Percentiles rank a stretch among this genome's conserved stretches.
These are phyloP conservation scores for Pisolithus thermaeus DNA, from an alignment of 1,284 basidiomycete genomes.

Conservation along the genomic window DNA sequence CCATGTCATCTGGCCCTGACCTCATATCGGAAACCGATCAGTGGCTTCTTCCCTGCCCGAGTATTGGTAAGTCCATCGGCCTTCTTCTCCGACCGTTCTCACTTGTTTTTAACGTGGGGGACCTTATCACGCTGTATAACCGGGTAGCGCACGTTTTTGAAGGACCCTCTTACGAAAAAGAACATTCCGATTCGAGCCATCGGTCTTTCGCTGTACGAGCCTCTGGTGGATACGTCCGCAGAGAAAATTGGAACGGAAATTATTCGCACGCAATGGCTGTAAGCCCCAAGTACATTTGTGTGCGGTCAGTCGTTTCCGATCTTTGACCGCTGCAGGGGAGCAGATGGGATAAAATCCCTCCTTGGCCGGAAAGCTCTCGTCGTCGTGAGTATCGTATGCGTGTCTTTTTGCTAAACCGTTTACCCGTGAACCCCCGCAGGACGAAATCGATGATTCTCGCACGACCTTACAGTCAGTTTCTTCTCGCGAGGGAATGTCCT, in stretches of 20 bases:
- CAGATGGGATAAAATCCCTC: constrained; percentile 62
- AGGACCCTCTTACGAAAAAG: constrained; percentile 64
- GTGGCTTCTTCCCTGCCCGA: constrained; percentile 92
- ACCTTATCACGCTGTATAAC: neutral
- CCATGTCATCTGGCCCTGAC: neutral
- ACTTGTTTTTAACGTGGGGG: neutral
- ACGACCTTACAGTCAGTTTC: constrained; percentile 74
- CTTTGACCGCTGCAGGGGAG: constrained; percentile 37
- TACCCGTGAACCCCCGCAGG: constrained; percentile 40
- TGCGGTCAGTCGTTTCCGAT: constrained; percentile 1
- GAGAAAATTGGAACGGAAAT: constrained; percentile 83
- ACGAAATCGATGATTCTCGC: constrained; percentile 92
- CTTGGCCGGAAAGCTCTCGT: constrained; percentile 79
- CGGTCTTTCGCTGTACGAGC: constrained; percentile 88
- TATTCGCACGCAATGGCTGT: constrained; percentile 91
- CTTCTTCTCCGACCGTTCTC: neutral
- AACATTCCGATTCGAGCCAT: constrained; percentile 91
- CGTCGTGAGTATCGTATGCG: constrained; percentile 51
- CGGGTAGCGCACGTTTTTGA: constrained; percentile 77
- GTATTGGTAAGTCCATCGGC: constrained; percentile 58
- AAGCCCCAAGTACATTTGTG: constrained; percentile 32
- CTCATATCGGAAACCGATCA: constrained; percentile 22
- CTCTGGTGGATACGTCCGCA: constrained; percentile 66
- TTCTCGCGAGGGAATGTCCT: neutral
- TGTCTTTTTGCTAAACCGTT: constrained; percentile 10